Conservation (phyloP, 139 green algal genomes). For the Picochlorum sp. region DNA sequence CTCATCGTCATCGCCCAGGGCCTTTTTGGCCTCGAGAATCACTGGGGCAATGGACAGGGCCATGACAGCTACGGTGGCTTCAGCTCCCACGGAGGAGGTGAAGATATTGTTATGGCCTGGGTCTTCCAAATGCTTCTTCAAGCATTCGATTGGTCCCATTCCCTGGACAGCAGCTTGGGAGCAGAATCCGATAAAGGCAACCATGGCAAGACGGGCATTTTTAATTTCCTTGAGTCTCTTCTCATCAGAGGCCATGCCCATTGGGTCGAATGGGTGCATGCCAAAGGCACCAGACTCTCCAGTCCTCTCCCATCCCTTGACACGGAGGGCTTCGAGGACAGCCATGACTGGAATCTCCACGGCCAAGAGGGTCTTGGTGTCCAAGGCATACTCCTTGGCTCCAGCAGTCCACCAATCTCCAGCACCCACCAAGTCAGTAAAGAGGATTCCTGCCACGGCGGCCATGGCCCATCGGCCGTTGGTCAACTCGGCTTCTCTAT, state of each 20-base stretch:
- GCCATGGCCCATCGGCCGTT: constrained; percentile 88
- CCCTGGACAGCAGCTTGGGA: constrained; percentile 66
- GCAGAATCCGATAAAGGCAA: constrained; percentile 84
- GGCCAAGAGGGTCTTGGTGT: constrained; percentile 53
- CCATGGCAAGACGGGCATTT: constrained; percentile 78
- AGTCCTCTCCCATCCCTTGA: constrained; percentile 73
- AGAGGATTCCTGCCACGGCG: constrained; percentile 69
- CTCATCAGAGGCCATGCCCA: constrained; percentile 35
- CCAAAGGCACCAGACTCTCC: constrained; percentile 39
- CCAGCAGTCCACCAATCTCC: constrained; percentile 73
- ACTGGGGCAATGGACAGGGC: constrained; percentile 59
- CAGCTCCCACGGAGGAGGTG: constrained; percentile 68
- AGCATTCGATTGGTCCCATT: constrained; percentile 73
- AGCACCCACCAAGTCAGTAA: constrained; percentile 41
- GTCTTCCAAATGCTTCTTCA: constrained; percentile 72
- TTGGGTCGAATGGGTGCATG: constrained; percentile 33
- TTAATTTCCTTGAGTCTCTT: constrained; percentile 92
- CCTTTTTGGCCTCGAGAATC: constrained; percentile 69
- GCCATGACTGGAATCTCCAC: constrained; percentile 55
- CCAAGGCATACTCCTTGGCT: constrained; percentile 32
- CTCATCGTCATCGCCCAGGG: constrained; percentile 20
- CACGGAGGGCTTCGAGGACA: constrained; percentile 77
- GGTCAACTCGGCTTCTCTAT: constrained; percentile 73
- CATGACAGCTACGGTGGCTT: constrained; percentile 58
- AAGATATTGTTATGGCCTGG: constrained; percentile 86